Evolutionary conservation across 345 rosid genomes (phyloP).

Genomic region (Eucalyptus grandis): DNA sequence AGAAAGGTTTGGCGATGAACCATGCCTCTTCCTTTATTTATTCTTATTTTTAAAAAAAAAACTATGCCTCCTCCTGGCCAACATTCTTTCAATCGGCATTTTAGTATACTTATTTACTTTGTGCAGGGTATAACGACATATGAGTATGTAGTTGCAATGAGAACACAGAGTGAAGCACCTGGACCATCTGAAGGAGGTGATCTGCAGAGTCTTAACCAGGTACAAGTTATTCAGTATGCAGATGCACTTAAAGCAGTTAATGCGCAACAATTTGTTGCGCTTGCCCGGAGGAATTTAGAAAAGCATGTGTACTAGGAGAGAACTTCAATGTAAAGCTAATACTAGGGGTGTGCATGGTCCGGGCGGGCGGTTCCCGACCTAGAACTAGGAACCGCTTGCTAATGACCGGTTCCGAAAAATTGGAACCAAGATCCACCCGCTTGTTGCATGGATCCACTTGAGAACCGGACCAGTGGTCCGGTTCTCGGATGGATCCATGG

Average conservation of each 20-base stretch:
- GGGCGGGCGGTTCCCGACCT: too few species aligned
- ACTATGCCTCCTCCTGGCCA: neutral
- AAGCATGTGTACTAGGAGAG: neutral
- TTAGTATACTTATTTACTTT: neutral
- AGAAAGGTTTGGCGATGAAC: slow-evolving; percentile 38
- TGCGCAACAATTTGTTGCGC: neutral
- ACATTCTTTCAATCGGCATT: neutral
- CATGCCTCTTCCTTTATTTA: neutral
- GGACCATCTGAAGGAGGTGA: slow-evolving; percentile 65
- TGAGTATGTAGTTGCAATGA: slow-evolving; percentile 85
- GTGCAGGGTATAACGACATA: slow-evolving; percentile 86
- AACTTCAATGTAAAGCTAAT: neutral
- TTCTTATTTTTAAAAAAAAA: neutral
- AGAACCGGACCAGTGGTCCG: too few species aligned
- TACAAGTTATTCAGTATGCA: neutral
- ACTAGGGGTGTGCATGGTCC: too few species aligned
- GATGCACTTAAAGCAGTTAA: neutral
- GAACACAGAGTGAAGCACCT: slow-evolving; percentile 71
- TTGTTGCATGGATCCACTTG: too few species aligned
- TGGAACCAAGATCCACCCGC: too few species aligned
- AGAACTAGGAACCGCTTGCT: too few species aligned
- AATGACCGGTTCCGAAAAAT: too few species aligned
- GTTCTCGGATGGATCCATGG: too few species aligned
- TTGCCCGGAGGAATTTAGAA: neutral
- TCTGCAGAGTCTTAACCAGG: slow-evolving; percentile 66